Conservation (phyloP, 192 early-diverging fungal species). For the Coemansia sp. region DNA sequence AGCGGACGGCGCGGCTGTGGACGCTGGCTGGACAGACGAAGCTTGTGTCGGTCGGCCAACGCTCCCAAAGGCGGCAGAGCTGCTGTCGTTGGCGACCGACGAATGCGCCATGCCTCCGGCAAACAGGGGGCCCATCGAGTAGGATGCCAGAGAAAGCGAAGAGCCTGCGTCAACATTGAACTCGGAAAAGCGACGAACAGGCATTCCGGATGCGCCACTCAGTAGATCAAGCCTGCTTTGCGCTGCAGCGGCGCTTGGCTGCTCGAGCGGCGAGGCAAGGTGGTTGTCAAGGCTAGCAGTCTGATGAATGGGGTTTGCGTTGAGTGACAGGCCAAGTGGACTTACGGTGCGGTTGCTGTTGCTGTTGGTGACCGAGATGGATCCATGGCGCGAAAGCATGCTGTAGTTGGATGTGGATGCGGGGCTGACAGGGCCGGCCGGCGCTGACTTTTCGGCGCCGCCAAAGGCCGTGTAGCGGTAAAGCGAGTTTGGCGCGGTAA, state of each 20-base stretch:
- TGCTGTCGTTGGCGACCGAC: not conserved
- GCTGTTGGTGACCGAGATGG: conserved; percentile 30
- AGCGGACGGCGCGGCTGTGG: not conserved
- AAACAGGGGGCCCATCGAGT: conserved; percentile 27
- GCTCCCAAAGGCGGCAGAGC: not conserved
- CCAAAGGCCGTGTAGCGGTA: conserved; percentile 28
- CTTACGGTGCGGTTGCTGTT: conserved; percentile 39
- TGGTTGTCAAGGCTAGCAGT: conserved; percentile 44
- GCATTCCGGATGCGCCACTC: conserved; percentile 3
- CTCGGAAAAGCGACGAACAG: conserved; percentile 36
- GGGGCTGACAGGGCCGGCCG: conserved; percentile 32
- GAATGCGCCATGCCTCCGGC: conserved; percentile 10
- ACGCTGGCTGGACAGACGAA: not conserved
- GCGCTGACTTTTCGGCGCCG: conserved; percentile 6
- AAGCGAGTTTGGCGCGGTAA: conserved; percentile 26
- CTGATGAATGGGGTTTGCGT: conserved; percentile 37
- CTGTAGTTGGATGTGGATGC: conserved; percentile 25
- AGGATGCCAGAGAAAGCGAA: conserved; percentile 26
- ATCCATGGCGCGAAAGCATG: conserved; percentile 48
- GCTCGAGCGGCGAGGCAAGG: conserved; percentile 20
- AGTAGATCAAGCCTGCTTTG: conserved; percentile 14
- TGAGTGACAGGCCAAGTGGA: conserved; percentile 38
- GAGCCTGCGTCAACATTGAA: conserved; percentile 16
- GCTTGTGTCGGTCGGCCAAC: not conserved
- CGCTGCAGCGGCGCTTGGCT: not conserved